Conservation (phyloP, 805 yeast species). For the Candida koratica region DNA sequence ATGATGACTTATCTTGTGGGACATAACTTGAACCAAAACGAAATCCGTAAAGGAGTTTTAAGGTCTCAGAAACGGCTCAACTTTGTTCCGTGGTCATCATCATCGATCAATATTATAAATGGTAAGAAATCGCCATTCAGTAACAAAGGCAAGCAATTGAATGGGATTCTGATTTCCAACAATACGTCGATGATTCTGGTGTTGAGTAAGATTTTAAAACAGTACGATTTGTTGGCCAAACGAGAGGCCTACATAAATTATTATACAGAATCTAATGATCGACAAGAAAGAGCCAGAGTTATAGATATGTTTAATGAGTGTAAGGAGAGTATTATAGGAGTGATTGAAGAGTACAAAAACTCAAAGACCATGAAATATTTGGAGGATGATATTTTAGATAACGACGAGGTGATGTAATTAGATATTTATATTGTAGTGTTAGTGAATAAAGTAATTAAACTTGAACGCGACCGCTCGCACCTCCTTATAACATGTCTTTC, state of each 20-base stretch:
- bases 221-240: slow-evolving; percentile 75
- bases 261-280: slow-evolving; percentile 52
- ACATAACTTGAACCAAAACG: slow-evolving; percentile 58
- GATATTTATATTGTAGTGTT: no score
- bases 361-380: slow-evolving; percentile 42
- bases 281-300: slow-evolving; percentile 39
- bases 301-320: slow-evolving; percentile 48
- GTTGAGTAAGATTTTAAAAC: slow-evolving; percentile 62
- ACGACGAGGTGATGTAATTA: slow-evolving; percentile 23
- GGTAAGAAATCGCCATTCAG: slow-evolving; percentile 68
- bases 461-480: neutral
- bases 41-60: slow-evolving; percentile 62
- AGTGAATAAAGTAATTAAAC: no score
- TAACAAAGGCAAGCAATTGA: slow-evolving; percentile 41
- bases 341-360: slow-evolving; percentile 45
- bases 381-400: slow-evolving; percentile 40
- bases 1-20: slow-evolving; percentile 67
- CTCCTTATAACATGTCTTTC: slow-evolving; percentile 33
- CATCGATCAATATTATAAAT: slow-evolving; percentile 71
- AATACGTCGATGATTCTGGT: slow-evolving; percentile 70
- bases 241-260: slow-evolving; percentile 82
- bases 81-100: slow-evolving; percentile 84
- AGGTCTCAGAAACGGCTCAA: slow-evolving; percentile 63
- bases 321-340: slow-evolving; percentile 42
- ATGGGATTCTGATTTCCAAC: slow-evolving; percentile 82